Evolutionary conservation across 1,284 basidiomycete genomes (phyloP).

Genomic region (Apiotrichum akiyoshidainum): DNA sequence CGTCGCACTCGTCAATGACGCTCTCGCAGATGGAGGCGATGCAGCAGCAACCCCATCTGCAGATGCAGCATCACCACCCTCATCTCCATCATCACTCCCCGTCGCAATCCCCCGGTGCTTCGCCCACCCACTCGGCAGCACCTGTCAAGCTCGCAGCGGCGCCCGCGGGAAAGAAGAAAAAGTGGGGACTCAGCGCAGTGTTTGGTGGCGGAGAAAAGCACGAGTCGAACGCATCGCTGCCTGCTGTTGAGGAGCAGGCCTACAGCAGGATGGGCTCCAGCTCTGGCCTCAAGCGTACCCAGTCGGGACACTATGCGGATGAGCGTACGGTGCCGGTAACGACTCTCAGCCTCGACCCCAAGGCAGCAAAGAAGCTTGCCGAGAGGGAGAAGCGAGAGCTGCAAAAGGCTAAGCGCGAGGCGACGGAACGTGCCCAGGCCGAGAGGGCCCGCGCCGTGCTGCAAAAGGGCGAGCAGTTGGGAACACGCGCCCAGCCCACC

Average conservation of each 20-base stretch:
- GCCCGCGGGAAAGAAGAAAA: constrained; percentile 49
- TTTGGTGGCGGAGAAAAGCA: constrained; percentile 72
- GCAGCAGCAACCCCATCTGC: background rate
- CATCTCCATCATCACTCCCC: background rate
- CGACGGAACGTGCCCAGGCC: constrained; percentile 61
- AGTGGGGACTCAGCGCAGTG: constrained; percentile 56
- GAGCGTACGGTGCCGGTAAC: constrained; percentile 57
- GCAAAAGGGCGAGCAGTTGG: constrained; percentile 78
- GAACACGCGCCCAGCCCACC: constrained; percentile 54
- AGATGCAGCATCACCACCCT: background rate
- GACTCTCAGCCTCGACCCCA: constrained; percentile 62
- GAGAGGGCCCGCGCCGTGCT: constrained; percentile 94
- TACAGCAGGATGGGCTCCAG: constrained; percentile 28
- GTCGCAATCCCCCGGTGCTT: background rate
- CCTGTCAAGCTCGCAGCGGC: background rate
- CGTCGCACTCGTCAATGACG: constrained; percentile 6
- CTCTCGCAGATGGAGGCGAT: background rate
- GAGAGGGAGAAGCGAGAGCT: constrained; percentile 78
- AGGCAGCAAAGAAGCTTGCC: constrained; percentile 86
- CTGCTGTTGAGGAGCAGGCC: constrained; percentile 62
- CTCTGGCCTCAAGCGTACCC: constrained; percentile 67
- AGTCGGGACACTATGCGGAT: constrained; percentile 65
- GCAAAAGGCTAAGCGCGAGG: constrained; percentile 78
- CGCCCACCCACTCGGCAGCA: background rate
- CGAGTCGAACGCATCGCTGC: constrained; percentile 47